These are phyloP conservation scores for Cryphonectria nitschkei DNA, from an alignment of 2,329 filamentous ascomycete species.

Conservation along the genomic window DNA sequence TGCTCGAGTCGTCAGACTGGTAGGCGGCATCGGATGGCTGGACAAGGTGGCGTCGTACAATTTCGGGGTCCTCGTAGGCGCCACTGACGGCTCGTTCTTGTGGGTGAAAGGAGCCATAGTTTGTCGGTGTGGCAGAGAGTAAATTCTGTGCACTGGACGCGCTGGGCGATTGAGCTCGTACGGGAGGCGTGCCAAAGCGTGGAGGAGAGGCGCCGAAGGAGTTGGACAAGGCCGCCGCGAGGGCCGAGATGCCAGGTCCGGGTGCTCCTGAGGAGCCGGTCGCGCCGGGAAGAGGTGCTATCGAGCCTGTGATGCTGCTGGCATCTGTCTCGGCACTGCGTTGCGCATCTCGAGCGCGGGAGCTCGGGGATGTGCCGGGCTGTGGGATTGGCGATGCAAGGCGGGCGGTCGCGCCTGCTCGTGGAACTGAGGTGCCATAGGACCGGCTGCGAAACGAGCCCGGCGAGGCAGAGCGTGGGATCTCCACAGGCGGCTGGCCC, in stretches of 20 bases:
- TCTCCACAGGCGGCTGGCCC: slow-evolving; percentile 40
- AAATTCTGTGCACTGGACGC: slow-evolving; percentile 49
- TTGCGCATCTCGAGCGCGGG: slow-evolving; percentile 20
- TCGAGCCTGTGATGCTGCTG: slow-evolving; percentile 42
- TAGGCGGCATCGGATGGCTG: slow-evolving; percentile 60
- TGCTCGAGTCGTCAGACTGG: slow-evolving; percentile 50
- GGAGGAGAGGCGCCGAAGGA: slow-evolving; percentile 72
- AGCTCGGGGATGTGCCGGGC: slow-evolving; percentile 37
- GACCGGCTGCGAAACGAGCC: slow-evolving; percentile 49
- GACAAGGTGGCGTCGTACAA: slow-evolving; percentile 87
- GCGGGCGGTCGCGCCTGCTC: slow-evolving; percentile 63
- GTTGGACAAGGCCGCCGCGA: slow-evolving; percentile 84
- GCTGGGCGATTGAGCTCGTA: slow-evolving; percentile 61
- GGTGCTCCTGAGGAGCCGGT: slow-evolving; percentile 60
- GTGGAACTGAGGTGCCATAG: slow-evolving; percentile 56
- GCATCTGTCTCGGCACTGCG: slow-evolving; percentile 47
- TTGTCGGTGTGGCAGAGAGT: slow-evolving; percentile 63
- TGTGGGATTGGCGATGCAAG: slow-evolving; percentile 60
- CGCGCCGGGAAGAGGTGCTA: slow-evolving; percentile 68
- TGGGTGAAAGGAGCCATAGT: slow-evolving; percentile 85
- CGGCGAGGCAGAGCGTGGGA: slow-evolving; percentile 52
- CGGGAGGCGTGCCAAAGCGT: slow-evolving; percentile 68
- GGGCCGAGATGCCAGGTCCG: slow-evolving; percentile 82
- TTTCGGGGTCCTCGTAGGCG: slow-evolving; percentile 85
- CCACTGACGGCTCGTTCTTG: slow-evolving; percentile 60